Evolutionary conservation across 371 early-diverging fungal genomes (phyloP), one percentile per base, ranked within the genome.

Genomic region (Mucor indicus): DNA sequence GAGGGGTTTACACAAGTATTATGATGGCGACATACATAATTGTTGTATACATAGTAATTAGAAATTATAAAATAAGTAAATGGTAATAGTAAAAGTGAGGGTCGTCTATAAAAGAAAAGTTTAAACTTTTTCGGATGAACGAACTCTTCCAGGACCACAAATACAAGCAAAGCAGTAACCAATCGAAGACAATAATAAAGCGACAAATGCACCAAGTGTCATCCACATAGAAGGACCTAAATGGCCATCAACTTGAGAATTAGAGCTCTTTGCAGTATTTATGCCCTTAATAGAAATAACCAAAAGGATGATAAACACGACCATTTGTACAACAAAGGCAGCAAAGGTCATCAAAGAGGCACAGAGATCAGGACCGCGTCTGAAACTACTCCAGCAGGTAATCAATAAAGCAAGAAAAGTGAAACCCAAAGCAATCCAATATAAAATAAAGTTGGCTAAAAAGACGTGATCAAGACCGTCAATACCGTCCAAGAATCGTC

Each of bases 401-500:
- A 65, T 57, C 20, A 62, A 25, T 31, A 74, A 48, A 22, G 75
- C 70, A 31, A 69, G 19, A 7, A 61, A 58, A 6, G 66, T 68
- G 21, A 70, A 57, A 30, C 60, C 63, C 27, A 67, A 55, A 3
- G 66, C 70, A 48, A 74, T 64, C 66, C 65, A 70, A 42, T 69
- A 74, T 13, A 74, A 49, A 12, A 70, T 60, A 38, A 74, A 66
- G 31, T 62, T 56, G 32, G 75, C 71, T 12, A 68, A 35, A 38
- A 63, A 66, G 0, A 72, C 48, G 19, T 42, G 38, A 22, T 65
- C 51, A 6, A 51, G 6, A 11, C 29, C 32, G 20, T 39, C 22
- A 4, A 56, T 39, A 32, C 29, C 40, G 27, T 47, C 45, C n/a
- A 39, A 20, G 16, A 53, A 39, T 13, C 32, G 29, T 13, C 32